A percentile compares a stretch with the other conserved stretches of the same genome.
phyloP scores from a whole-genome alignment of 805 yeast genomes.

The Kazachstania martiniae region DNA sequence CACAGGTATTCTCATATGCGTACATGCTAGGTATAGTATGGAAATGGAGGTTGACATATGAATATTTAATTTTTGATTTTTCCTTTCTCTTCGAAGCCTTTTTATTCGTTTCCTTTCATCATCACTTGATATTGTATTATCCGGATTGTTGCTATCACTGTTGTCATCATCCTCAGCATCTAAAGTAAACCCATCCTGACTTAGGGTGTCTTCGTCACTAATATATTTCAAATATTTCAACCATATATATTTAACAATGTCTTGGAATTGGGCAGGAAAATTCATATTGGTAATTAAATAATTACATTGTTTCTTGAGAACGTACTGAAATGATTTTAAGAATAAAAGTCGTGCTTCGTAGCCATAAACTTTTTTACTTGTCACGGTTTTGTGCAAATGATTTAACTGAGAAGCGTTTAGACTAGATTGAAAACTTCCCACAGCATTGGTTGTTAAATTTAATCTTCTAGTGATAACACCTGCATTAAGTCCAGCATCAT shows the following conservation, averaged over 20 bases:
- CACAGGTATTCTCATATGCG: constrained; percentile 39
- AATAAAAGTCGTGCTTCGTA: constrained; percentile 34
- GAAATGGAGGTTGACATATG: constrained; percentile 23
- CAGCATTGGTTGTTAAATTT: constrained; percentile 36
- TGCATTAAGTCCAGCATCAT: constrained; percentile 39
- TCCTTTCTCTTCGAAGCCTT: not conserved
- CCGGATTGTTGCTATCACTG: not conserved
- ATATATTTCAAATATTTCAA: constrained; percentile 14
- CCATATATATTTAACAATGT: constrained; percentile 33
- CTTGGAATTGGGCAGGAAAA: constrained; percentile 23
- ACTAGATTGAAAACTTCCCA: constrained; percentile 29
- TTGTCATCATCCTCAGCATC: constrained; percentile 4
- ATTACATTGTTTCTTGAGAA: constrained; percentile 39
- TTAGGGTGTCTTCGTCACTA: constrained; percentile 1
- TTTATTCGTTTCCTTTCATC: constrained; percentile 3
- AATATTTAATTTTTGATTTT: constrained; percentile 6
- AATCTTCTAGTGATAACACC: constrained; percentile 45
- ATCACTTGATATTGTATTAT: too few relatives aligned
- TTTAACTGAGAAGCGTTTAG: constrained; percentile 21
- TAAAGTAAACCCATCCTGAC: not conserved
- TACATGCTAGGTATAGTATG: constrained; percentile 41
- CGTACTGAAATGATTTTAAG: constrained; percentile 37
- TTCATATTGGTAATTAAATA: constrained; percentile 29
- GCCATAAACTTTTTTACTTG: constrained; percentile 34
- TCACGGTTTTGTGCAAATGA: constrained; percentile 7